A percentile compares a stretch with the other conserved stretches of the same genome.
phyloP scores from a whole-genome alignment of 2,329 filamentous ascomycete species.

The Clonostachys chloroleuca region DNA sequence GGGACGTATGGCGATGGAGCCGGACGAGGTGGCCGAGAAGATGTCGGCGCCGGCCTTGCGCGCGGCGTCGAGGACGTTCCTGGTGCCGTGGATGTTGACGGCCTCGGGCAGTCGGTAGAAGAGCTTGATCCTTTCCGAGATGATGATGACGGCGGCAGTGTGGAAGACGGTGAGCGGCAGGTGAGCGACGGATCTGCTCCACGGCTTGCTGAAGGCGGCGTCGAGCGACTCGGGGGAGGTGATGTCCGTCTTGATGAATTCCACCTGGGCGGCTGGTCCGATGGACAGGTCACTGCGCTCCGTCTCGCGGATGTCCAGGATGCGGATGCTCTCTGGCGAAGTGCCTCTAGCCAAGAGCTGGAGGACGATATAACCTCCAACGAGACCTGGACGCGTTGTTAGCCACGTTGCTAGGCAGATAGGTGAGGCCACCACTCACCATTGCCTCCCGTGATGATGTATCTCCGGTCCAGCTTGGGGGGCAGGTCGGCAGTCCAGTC shows the following conservation, averaged over 20 bases:
- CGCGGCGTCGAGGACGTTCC: conserved; percentile 42
- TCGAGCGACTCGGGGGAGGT: conserved; percentile 34
- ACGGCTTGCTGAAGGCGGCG: conserved; percentile 40
- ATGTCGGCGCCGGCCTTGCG: conserved; percentile 38
- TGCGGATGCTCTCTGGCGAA: conserved; percentile 42
- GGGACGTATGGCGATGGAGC: conserved; percentile 22
- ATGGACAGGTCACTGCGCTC: conserved; percentile 28
- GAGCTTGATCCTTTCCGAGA: conserved; percentile 38
- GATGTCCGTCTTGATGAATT: conserved; percentile 44
- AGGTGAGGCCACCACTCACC: not conserved
- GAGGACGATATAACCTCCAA: conserved; percentile 49
- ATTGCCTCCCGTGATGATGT: conserved; percentile 2
- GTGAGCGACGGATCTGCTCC: conserved; percentile 31
- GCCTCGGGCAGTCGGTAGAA: conserved; percentile 37
- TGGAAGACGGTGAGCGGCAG: conserved; percentile 53
- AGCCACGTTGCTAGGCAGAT: not conserved
- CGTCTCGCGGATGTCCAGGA: conserved; percentile 38
- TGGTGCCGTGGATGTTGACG: conserved; percentile 47
- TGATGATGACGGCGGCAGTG: conserved; percentile 49
- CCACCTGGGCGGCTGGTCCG: conserved; percentile 22
- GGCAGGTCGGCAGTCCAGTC: not conserved
- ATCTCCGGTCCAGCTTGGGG: not conserved
- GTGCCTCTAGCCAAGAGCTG: conserved; percentile 50
- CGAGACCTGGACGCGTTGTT: conserved; percentile 20
- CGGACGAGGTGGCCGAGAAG: conserved; percentile 47